These are phyloP conservation scores for Pseudoturritis turrita DNA, from an alignment of 345 rosid species.

Conservation along the genomic window DNA sequence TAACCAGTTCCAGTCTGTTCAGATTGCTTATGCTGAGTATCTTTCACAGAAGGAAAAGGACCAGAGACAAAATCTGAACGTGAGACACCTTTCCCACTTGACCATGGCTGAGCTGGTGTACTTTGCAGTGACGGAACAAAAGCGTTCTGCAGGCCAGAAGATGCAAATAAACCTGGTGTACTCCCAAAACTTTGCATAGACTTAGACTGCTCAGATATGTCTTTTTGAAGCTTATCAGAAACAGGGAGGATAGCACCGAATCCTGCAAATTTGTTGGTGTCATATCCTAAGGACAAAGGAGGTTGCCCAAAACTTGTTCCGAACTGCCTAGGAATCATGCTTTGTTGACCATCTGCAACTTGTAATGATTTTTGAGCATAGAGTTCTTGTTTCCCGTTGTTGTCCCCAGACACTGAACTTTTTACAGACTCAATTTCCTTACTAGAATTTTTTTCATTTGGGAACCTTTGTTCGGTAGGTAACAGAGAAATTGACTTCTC, in stretches of 20 bases:
- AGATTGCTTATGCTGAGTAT: slow-evolving; percentile 32
- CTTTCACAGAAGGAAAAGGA: slow-evolving; percentile 30
- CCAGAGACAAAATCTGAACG: slow-evolving; percentile 32
- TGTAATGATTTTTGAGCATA: slow-evolving; percentile 26
- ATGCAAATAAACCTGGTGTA: slow-evolving; percentile 27
- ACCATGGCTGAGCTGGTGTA: slow-evolving; percentile 43
- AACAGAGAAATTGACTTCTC: slow-evolving; percentile 30
- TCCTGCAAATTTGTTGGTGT: slow-evolving; percentile 35
- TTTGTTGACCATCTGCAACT: slow-evolving; percentile 34
- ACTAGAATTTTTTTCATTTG: slow-evolving; percentile 1
- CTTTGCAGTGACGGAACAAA: slow-evolving; percentile 38
- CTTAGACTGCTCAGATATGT: slow-evolving; percentile 27
- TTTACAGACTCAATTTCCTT: slow-evolving; percentile 26
- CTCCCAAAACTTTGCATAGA: slow-evolving; percentile 31
- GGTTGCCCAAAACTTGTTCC: slow-evolving; percentile 39
- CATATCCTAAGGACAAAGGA: slow-evolving; percentile 34
- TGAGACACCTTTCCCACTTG: slow-evolving; percentile 36
- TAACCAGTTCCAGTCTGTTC: slow-evolving; percentile 32
- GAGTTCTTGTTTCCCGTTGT: slow-evolving; percentile 31
- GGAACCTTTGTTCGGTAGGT: slow-evolving; percentile 19
- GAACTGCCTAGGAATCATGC: slow-evolving; percentile 28
- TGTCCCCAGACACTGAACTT: slow-evolving; percentile 29
- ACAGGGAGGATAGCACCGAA: slow-evolving; percentile 32
- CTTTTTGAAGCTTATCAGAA: slow-evolving; percentile 34
- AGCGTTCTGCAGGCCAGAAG: slow-evolving; percentile 31